Percentiles rank a stretch among this genome's conserved stretches.
Conservation (phyloP, 306 rosid species). For the Arachis hypogaea region DNA sequence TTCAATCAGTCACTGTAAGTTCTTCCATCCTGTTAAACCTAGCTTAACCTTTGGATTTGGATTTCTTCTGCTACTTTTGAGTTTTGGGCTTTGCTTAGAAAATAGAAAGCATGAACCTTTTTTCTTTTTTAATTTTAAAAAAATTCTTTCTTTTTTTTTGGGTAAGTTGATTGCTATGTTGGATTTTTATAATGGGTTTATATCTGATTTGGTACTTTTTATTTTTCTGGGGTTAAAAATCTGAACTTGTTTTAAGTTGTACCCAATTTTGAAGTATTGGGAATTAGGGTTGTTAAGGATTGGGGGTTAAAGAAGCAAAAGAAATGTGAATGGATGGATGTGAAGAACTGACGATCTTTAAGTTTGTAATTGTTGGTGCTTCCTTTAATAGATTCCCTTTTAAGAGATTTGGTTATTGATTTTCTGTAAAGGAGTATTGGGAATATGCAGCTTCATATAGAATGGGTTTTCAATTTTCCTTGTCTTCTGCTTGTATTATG, state of each 20-base stretch:
- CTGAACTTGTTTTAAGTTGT: constrained; percentile 31
- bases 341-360: constrained; percentile 1
- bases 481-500: constrained; percentile 1
- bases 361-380: constrained; percentile 10
- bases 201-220: constrained; percentile 7
- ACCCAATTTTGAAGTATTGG: constrained; percentile 8
- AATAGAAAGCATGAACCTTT: neutral
- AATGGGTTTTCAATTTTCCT: neutral
- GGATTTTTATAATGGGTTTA: constrained; percentile 26
- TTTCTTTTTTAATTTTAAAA: neutral
- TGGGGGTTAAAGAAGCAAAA: neutral
- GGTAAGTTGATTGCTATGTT: constrained; percentile 13
- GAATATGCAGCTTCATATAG: constrained; percentile 28
- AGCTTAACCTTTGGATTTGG: constrained; percentile 19
- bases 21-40: constrained; percentile 12
- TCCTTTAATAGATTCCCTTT: neutral
- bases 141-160: neutral
- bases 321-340: constrained; percentile 2
- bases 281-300: constrained; percentile 30
- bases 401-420: constrained; percentile 30
- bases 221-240: constrained; percentile 2
- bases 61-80: constrained; percentile 28
- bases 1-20: constrained; percentile 54
- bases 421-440: constrained; percentile 23
- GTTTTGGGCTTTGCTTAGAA: constrained; percentile 37